Percentiles rank a stretch among this genome's conserved stretches.
Evolutionary conservation across 2,329 filamentous ascomycete species (phyloP).

Genomic region (Colletotrichum tofieldiae): DNA sequence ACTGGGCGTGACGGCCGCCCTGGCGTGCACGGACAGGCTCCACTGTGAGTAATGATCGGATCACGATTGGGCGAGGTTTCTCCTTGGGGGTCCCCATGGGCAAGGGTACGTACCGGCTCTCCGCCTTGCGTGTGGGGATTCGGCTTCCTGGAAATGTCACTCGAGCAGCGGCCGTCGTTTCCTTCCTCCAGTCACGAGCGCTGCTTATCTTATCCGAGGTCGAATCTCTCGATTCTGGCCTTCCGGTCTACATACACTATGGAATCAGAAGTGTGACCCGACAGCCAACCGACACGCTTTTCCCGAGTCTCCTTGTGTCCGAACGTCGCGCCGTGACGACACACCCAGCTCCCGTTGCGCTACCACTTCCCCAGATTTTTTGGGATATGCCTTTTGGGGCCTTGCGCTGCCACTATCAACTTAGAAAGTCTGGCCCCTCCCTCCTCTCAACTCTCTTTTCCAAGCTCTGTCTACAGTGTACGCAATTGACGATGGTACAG

Average conservation of each 20-base stretch:
- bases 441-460: not conserved
- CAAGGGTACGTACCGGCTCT: conserved; percentile 6
- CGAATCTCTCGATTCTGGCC: not conserved
- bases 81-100: not conserved
- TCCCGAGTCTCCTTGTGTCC: not conserved
- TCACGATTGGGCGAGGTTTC: conserved; percentile 17
- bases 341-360: not conserved
- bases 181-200: conserved; percentile 22
- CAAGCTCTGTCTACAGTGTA: not conserved
- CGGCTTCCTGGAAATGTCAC: conserved; percentile 8
- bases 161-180: conserved; percentile 4
- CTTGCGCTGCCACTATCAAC: conserved; percentile 5
- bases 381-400: conserved; percentile 9
- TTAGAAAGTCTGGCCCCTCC: conserved; percentile 5
- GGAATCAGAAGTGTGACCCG: not conserved
- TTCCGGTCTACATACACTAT: not conserved
- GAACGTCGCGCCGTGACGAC: not conserved
- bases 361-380: conserved; percentile 12
- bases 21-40: conserved; percentile 10
- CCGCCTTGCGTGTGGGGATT: conserved; percentile 11
- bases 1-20: conserved; percentile 2
- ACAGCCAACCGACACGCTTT: not conserved
- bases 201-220: conserved; percentile 29
- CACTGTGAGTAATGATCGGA: conserved; percentile 34
- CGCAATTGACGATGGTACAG: not conserved